Base-by-base conservation (phyloP, 2,329 filamentous ascomycete species). In the Escovopsis sp. region DNA sequence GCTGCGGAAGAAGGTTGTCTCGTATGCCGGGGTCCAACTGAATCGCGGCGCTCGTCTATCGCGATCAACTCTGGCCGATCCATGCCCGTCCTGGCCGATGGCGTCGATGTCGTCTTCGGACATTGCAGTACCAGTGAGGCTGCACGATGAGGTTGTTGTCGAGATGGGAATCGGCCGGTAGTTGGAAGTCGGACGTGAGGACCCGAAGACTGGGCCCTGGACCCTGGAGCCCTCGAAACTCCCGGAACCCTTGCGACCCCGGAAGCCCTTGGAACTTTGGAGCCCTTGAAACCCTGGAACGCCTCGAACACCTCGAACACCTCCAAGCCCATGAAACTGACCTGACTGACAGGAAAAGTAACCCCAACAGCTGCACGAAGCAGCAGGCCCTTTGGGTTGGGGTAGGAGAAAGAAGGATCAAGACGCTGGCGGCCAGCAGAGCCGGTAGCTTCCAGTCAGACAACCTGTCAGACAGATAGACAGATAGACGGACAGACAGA, bases 1-100 rank as follows among this genome's bases (percentile, higher is more conserved):
- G 39, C 72, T 76, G 42, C 67, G 64, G 58, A 77, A 77, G 56
- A 77, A 77, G 43, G 73, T 76, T 41, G 67, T 65, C 57, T 77
- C 73, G 60, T 69, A 76, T 15, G 67, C 65, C 2, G 66, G 62
- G 42, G 71, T 76, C 73, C 73, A 77, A 54, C 70, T 75, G 56
- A 77, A 76, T 44, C 73, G 68, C 40, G 72, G 72, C 29, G 64
- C 61, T 40, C 64, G 60, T 46, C 61, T 54, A 46, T 63, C 61
- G 47, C 61, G 60, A 46, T 63, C 61, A 44, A 62, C 55, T 41
- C 57, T 56, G 39, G 52, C 48, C 40, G 52, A 48, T 38, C 47
- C 48, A 41, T 57, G 56, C 40, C 57, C 58, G 46, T 63, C 60
- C 37, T 54, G 53, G 53, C 54, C 59, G 47, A 60, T 51, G 44